Percentiles rank a stretch among this genome's conserved stretches.
phyloP scores from a whole-genome alignment of 192 early-diverging fungal genomes.

The Mortierella claussenii region DNA sequence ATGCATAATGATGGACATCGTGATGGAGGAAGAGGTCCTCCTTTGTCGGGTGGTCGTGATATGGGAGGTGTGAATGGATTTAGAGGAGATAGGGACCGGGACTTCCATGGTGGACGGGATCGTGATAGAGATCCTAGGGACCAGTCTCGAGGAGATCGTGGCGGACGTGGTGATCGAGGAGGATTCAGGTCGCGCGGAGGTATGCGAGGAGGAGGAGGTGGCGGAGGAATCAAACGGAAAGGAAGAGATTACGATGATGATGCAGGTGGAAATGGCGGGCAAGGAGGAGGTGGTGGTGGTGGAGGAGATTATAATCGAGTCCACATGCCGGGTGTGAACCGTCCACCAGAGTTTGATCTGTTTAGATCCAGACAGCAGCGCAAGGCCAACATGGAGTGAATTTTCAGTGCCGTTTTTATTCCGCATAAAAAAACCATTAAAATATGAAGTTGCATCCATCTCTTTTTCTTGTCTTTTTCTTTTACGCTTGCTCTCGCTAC shows the following conservation, averaged over 20 bases:
- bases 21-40: slow-evolving; percentile 18
- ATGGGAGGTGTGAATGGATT: slow-evolving; percentile 36
- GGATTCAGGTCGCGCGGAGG: slow-evolving; percentile 48
- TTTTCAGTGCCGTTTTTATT: not conserved
- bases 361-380: slow-evolving; percentile 62
- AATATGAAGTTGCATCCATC: no score
- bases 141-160: slow-evolving; percentile 25
- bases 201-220: slow-evolving; percentile 12
- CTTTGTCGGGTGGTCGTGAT: slow-evolving; percentile 8
- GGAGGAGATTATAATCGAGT: slow-evolving; percentile 35
- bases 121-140: slow-evolving; percentile 38
- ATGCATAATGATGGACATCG: slow-evolving; percentile 17
- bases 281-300: slow-evolving; percentile 19
- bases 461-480: no score
- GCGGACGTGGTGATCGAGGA: slow-evolving; percentile 31
- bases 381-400: slow-evolving; percentile 45
- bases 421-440: no score
- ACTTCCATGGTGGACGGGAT: slow-evolving; percentile 27
- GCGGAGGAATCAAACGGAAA: slow-evolving; percentile 54
- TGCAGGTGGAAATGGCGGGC: slow-evolving; percentile 20
- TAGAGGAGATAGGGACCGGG: slow-evolving; percentile 18
- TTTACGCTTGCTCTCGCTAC: no score
- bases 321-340: slow-evolving; percentile 59
- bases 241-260: slow-evolving; percentile 61
- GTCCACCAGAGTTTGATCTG: slow-evolving; percentile 66